Evolutionary conservation across 1,284 basidiomycete genomes (phyloP).

Genomic region (Microstroma glucosiphilum): DNA sequence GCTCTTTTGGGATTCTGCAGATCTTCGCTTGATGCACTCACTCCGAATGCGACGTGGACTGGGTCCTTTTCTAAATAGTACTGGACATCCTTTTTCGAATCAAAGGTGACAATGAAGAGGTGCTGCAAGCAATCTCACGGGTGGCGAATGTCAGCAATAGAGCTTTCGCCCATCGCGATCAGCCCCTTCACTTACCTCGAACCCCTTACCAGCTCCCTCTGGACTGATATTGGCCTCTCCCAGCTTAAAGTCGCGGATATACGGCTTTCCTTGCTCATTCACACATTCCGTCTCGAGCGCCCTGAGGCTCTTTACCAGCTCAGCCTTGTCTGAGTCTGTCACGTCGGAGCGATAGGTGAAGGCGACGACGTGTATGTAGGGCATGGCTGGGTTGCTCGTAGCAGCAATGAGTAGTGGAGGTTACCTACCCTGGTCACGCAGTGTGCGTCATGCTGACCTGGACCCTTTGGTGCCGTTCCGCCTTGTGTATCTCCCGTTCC

Average conservation of each 20-base stretch:
- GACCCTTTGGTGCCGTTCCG: no score
- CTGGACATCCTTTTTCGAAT: conserved; percentile 17
- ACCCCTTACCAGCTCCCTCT: conserved; percentile 27
- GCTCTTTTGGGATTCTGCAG: no score
- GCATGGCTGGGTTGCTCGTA: conserved; percentile 14
- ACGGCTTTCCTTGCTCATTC: conserved; percentile 19
- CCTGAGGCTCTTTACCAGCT: conserved; percentile 21
- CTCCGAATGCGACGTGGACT: conserved; percentile 24
- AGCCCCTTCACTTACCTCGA: conserved; percentile 13
- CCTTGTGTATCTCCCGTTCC: no score
- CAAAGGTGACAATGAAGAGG: conserved; percentile 30
- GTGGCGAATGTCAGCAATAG: neutral
- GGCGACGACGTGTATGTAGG: conserved; percentile 28
- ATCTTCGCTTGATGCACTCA: neutral
- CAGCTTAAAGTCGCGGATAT: conserved; percentile 27
- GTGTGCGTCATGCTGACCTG: no score
- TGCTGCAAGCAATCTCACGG: conserved; percentile 9
- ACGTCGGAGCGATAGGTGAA: conserved; percentile 26
- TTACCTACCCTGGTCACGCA: no score
- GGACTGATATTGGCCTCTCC: conserved; percentile 24
- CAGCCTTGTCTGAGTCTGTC: conserved; percentile 10
- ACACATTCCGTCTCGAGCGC: neutral
- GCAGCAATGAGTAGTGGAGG: no score
- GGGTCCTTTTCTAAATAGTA: conserved; percentile 30
- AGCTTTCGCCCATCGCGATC: neutral